Percentiles rank a stretch among this genome's conserved stretches.
Conservation (phyloP, 1,284 basidiomycete species). For the Ganoderma lingzhi region DNA sequence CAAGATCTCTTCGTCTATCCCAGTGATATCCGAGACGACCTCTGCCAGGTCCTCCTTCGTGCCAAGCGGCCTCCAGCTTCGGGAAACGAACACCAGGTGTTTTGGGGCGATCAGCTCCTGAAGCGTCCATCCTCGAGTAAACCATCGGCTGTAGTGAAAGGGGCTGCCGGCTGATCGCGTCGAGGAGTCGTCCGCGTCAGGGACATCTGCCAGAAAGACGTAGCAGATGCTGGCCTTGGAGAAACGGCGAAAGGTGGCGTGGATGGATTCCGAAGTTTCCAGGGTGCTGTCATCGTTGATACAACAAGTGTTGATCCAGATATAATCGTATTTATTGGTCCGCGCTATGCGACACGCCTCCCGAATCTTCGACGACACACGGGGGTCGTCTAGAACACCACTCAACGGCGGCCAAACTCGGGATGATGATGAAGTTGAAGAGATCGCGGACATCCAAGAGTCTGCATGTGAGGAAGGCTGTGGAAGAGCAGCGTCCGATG, state of each 20-base stretch:
- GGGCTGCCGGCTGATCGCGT: neutral
- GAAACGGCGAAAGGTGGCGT: neutral
- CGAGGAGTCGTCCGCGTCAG: neutral
- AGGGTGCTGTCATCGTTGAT: neutral
- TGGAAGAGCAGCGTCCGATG: neutral
- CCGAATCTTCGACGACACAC: neutral
- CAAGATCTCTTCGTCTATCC: neutral
- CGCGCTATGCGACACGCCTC: neutral
- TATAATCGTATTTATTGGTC: neutral
- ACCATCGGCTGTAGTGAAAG: neutral
- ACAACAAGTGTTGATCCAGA: conserved; percentile 4
- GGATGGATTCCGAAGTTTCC: neutral
- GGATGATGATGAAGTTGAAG: neutral
- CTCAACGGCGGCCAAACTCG: no score
- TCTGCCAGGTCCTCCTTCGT: conserved; percentile 3
- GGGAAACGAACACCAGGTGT: conserved; percentile 2
- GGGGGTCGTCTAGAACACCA: neutral
- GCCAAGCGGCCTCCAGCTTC: neutral
- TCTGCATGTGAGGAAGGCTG: neutral
- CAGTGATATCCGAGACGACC: neutral
- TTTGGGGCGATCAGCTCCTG: conserved; percentile 3
- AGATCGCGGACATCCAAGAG: neutral
- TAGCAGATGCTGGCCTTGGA: neutral
- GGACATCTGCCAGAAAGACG: neutral
- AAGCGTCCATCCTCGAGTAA: neutral